phyloP scores from a whole-genome alignment of 1,284 basidiomycete species.

The Sporisorium scitamineum region DNA sequence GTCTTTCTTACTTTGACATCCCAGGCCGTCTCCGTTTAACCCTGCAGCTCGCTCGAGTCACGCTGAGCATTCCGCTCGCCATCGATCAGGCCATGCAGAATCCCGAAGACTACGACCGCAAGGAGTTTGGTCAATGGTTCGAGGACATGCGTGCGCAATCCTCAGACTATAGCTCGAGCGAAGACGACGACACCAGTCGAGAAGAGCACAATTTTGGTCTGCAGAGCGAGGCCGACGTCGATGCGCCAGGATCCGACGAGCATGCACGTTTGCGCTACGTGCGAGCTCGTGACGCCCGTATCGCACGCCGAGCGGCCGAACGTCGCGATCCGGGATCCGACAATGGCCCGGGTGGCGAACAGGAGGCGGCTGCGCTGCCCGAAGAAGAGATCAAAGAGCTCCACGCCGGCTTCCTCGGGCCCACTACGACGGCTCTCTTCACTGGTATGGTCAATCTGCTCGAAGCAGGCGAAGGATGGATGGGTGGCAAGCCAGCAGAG shows the following conservation, averaged over 20 bases:
- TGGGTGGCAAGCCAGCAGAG: conserved; percentile 51
- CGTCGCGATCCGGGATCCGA: conserved; percentile 26
- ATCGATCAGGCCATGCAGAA: conserved; percentile 77
- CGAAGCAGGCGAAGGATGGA: conserved; percentile 63
- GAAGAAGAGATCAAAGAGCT: conserved; percentile 32
- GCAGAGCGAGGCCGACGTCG: conserved; percentile 15
- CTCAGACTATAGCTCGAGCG: conserved; percentile 29
- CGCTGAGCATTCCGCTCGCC: conserved; percentile 80
- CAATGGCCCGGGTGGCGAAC: conserved; percentile 8
- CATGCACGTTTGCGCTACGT: conserved; percentile 40
- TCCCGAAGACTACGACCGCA: conserved; percentile 41
- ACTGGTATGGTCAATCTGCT: conserved; percentile 61
- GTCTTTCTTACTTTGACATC: conserved; percentile 81
- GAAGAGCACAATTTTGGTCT: conserved; percentile 26
- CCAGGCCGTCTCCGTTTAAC: conserved; percentile 81
- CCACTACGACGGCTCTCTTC: conserved; percentile 54
- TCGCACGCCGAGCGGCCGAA: conserved; percentile 37
- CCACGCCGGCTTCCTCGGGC: conserved; percentile 52
- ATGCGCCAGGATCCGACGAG: conserved; percentile 33
- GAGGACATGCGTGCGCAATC: conserved; percentile 43
- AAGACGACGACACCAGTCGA: conserved; percentile 21
- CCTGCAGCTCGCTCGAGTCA: conserved; percentile 82
- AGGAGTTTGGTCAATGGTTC: conserved; percentile 43
- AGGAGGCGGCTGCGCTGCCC: conserved; percentile 42
- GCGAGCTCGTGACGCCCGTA: conserved; percentile 45